phyloP scores from a whole-genome alignment of 805 yeast species.

The Hanseniaspora clermontiae region DNA sequence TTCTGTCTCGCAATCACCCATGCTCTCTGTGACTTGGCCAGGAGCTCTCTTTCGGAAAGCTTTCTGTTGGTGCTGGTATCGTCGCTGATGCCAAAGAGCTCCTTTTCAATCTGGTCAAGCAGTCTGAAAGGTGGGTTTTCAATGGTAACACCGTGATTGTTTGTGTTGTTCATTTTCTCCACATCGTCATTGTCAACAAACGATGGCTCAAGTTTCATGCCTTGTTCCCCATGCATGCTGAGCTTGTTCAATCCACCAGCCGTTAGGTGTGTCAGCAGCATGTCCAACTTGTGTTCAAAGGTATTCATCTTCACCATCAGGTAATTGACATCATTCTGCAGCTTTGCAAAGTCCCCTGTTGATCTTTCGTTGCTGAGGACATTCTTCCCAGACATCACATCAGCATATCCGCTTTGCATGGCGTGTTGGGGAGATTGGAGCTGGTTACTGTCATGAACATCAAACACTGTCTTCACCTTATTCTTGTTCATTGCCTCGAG shows the following conservation, averaged over 20 bases:
- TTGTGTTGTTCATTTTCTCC: neutral
- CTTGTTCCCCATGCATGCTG: neutral
- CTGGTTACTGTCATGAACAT: neutral
- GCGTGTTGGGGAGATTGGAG: neutral
- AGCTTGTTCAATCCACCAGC: neutral
- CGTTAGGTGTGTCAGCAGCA: neutral
- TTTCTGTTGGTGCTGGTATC: constrained; percentile 14
- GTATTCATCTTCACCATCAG: neutral
- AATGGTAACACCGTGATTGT: constrained; percentile 18
- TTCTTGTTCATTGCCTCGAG: neutral
- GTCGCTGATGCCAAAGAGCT: constrained; percentile 27
- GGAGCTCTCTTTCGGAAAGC: constrained; percentile 21
- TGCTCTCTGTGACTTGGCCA: constrained; percentile 27
- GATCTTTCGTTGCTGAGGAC: neutral
- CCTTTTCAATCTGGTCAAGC: constrained; percentile 30
- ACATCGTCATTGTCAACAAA: neutral
- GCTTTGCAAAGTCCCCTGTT: neutral
- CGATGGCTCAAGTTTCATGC: neutral
- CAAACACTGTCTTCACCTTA: neutral
- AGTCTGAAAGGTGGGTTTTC: constrained; percentile 31
- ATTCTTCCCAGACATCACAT: neutral
- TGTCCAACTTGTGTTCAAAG: constrained; percentile 1
- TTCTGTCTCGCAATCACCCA: constrained; percentile 32
- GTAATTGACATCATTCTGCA: neutral
- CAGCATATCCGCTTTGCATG: neutral